Base-by-base conservation (phyloP, 768 basidiomycete species). In the Suillus weaverae region DNA sequence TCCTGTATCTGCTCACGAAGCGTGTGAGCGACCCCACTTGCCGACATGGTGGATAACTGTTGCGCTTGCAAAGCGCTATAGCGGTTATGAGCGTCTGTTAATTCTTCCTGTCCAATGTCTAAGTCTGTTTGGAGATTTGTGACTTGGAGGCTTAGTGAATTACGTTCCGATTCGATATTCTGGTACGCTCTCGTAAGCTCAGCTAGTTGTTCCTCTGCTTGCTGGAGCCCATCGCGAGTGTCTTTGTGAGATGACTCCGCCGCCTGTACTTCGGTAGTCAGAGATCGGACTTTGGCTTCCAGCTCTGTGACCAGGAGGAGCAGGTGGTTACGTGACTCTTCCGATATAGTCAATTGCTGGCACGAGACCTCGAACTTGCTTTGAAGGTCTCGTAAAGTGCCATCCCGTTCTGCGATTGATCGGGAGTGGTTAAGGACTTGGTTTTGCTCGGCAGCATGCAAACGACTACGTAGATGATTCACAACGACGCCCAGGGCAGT, bases 1-100 rank as follows among this genome's bases (percentile, higher is more conserved):
- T 91, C 87, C 62, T 85, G 82, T 66, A 94, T 86, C 66, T 92
- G 90, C 11, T 81, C 78, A 44, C 84, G 84, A 44, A 92, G 78
- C 20, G 85, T 79, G 6, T 78, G 80, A 32, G 83, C 83, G 11
- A 84, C 85, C 64, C 87, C 84, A 20, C 80, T 80, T 13, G 83
- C 78, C 1, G 88, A 82, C 85, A 91, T 86, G 13, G 81, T 77
- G 14, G 86, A 84, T 18, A 92, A 81, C 68, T 91, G 90, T 63
- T 89, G 84, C 70, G 84, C 81, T 71, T 90, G 88, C 16, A 91
- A 83, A 53, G 74, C 73, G 64, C 80, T 84, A 66, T 90, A 90
- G 2, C 89, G 86, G 60, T 72, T 77, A 74, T 91, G 88, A 0
- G 85, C 84, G 30, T 83, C 81, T 2, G 73, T 73, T 3, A 91